These are phyloP conservation scores for Citrullus amarus DNA, from an alignment of 306 rosid species.

Conservation along the genomic window DNA sequence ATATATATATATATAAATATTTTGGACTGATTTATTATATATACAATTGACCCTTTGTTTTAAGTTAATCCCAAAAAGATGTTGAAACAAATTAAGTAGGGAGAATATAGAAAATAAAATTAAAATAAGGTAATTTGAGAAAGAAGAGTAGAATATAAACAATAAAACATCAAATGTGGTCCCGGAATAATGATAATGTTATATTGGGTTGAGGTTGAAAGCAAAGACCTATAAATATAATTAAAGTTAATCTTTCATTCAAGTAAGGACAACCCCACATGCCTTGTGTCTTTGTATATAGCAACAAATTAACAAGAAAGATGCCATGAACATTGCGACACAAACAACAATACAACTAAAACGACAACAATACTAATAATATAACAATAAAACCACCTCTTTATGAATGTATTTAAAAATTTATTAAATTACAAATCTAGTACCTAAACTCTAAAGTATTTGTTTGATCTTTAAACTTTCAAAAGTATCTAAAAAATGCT, in stretches of 20 bases:
- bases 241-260: not conserved
- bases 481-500: too few relatives aligned
- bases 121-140: not conserved
- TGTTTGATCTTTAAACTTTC: too few relatives aligned
- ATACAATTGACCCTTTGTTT: too few relatives aligned
- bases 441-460: too few relatives aligned
- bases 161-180: not conserved
- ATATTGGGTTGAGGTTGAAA: not conserved
- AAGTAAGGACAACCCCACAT: constrained; percentile 1
- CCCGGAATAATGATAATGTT: not conserved
- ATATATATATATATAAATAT: too few relatives aligned
- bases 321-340: not conserved
- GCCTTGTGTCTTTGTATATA: not conserved
- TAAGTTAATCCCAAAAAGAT: not conserved
- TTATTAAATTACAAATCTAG: too few relatives aligned
- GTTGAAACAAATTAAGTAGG: not conserved
- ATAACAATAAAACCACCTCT: not conserved
- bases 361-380: not conserved
- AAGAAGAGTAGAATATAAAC: not conserved
- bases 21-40: too few relatives aligned
- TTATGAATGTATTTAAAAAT: not conserved
- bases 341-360: not conserved
- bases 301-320: not conserved
- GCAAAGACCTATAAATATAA: not conserved
- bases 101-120: not conserved